Conservation (phyloP, 805 yeast species). For the Debaryomyces maramus region DNA sequence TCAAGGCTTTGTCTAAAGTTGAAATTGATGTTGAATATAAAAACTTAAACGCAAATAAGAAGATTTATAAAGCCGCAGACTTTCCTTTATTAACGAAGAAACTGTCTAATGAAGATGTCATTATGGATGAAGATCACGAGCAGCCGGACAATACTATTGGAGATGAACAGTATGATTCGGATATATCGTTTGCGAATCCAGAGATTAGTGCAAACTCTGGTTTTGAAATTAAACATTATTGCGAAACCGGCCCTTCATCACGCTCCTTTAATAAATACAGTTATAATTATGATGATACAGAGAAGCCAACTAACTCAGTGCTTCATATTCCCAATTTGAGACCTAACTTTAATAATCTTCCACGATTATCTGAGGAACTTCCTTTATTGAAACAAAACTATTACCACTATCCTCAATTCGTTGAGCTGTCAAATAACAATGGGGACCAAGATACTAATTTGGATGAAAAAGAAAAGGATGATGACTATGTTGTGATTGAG, state of each 20-base stretch:
- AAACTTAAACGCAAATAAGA: slow-evolving; percentile 15
- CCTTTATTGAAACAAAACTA: slow-evolving; percentile 28
- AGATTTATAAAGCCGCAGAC: slow-evolving; percentile 26
- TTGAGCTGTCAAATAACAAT: slow-evolving; percentile 13
- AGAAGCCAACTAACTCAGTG: slow-evolving; percentile 5
- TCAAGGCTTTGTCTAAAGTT: slow-evolving; percentile 22
- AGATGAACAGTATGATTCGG: slow-evolving; percentile 36
- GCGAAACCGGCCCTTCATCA: slow-evolving; percentile 17
- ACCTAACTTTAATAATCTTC: slow-evolving; percentile 42
- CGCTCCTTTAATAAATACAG: slow-evolving; percentile 18
- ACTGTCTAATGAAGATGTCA: slow-evolving; percentile 17
- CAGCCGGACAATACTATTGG: slow-evolving; percentile 9
- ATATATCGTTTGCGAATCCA: slow-evolving; percentile 54
- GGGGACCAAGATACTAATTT: slow-evolving; percentile 7
- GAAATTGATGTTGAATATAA: slow-evolving; percentile 23
- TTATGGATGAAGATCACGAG: slow-evolving; percentile 14
- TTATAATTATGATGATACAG: slow-evolving; percentile 10
- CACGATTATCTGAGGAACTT: slow-evolving; percentile 29
- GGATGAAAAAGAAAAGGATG: slow-evolving; percentile 10
- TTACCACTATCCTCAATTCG: slow-evolving; percentile 31
- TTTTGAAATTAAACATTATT: slow-evolving; percentile 46
- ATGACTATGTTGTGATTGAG: slow-evolving; percentile 22
- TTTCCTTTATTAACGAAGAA: slow-evolving; percentile 33
- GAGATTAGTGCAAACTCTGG: slow-evolving; percentile 49
- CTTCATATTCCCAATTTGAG: slow-evolving; percentile 38